phyloP scores from a whole-genome alignment of 306 rosid species.

The Castanea sativa region DNA sequence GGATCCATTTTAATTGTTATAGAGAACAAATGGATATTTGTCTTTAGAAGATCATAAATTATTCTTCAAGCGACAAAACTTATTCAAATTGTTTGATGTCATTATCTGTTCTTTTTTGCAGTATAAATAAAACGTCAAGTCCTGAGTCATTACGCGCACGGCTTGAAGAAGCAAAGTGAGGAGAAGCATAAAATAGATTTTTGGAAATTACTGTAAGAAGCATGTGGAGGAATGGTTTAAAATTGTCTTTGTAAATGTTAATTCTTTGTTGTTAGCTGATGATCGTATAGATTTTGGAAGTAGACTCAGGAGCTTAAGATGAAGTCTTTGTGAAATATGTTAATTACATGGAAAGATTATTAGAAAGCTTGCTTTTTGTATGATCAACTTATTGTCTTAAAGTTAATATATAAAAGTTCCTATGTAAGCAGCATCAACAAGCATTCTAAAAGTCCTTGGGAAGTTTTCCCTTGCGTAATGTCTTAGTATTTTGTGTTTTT shows the following conservation, averaged over 20 bases:
- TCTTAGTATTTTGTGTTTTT: too few relatives aligned
- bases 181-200: background rate
- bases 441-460: background rate
- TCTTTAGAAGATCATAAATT: background rate
- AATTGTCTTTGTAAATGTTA: conserved; percentile 13
- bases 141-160: conserved; percentile 42
- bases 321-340: background rate
- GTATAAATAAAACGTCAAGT: conserved; percentile 49
- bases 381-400: background rate
- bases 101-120: conserved; percentile 19
- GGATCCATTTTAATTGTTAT: background rate
- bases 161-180: conserved; percentile 66
- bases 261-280: background rate
- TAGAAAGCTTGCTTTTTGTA: background rate
- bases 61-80: background rate
- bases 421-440: background rate
- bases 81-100: background rate
- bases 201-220: background rate
- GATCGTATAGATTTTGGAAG: background rate
- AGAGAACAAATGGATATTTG: background rate
- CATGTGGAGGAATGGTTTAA: background rate
- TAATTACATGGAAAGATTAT: background rate
- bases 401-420: background rate
- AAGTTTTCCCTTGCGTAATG: too few relatives aligned
- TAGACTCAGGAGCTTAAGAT: background rate